A percentile compares a stretch with the other conserved stretches of the same genome.
Conservation (phyloP, 345 rosid genomes). For the Hypericum perforatum region DNA sequence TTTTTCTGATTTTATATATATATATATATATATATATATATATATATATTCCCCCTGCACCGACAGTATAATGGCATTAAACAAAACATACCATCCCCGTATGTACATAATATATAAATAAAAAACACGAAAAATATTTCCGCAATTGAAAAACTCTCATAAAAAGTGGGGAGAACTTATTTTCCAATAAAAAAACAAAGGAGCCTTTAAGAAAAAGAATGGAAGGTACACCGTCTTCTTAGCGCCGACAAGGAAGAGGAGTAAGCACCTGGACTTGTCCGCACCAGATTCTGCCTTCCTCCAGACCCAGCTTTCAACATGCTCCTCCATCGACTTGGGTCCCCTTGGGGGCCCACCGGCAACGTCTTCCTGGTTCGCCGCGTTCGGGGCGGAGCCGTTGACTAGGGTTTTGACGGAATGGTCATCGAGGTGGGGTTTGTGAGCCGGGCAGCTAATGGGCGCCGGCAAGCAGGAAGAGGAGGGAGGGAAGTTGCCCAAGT, state of each 20-base stretch:
- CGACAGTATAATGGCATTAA: background rate
- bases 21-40: no score
- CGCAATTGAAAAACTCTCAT: background rate
- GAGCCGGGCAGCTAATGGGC: constrained; percentile 31
- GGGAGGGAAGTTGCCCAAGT: constrained; percentile 36
- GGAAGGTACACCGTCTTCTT: constrained; percentile 48
- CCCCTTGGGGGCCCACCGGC: constrained; percentile 7
- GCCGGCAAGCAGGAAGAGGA: constrained; percentile 20
- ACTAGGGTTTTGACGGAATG: constrained; percentile 18
- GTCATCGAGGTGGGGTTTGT: constrained; percentile 10
- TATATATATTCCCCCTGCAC: constrained; percentile 63
- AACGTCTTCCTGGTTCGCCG: constrained; percentile 11
- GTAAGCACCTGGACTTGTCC: constrained; percentile 31
- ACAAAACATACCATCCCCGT: background rate
- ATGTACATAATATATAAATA: background rate
- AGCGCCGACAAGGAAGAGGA: constrained; percentile 68
- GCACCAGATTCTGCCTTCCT: constrained; percentile 43
- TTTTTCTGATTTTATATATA: no score
- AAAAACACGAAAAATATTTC: no score
- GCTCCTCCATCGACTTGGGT: constrained; percentile 25
- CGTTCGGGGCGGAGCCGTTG: constrained; percentile 18
- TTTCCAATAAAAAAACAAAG: no score
- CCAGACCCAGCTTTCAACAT: constrained; percentile 36
- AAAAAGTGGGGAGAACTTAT: background rate
- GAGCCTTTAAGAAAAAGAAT: background rate